phyloP scores from a whole-genome alignment of 495 filamentous ascomycete genomes.

The Penicillium canescens region DNA sequence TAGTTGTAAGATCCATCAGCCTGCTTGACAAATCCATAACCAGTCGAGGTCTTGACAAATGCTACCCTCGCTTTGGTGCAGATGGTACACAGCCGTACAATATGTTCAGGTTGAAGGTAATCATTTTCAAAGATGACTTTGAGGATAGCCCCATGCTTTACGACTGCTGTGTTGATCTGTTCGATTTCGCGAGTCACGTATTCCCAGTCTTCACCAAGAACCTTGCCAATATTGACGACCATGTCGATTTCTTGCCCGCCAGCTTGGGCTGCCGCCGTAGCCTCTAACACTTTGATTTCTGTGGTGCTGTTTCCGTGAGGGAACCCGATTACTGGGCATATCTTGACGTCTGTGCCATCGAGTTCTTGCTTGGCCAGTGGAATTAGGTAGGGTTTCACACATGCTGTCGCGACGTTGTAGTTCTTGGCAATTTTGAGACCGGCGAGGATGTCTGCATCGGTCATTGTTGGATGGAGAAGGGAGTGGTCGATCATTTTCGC shows the following conservation, averaged over 20 bases:
- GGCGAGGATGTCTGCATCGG: conserved; percentile 49
- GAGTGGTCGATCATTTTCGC: conserved; percentile 63
- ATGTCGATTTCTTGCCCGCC: conserved; percentile 59
- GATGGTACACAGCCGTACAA: conserved; percentile 50
- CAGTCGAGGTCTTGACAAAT: conserved; percentile 59
- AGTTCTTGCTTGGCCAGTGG: conserved; percentile 47
- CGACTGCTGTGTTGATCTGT: conserved; percentile 48
- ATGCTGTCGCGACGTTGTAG: conserved; percentile 54
- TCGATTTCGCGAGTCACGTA: conserved; percentile 53
- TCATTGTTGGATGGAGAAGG: conserved; percentile 60
- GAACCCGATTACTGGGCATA: conserved; percentile 60
- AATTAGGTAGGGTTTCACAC: conserved; percentile 56
- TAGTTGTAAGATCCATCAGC: conserved; percentile 50
- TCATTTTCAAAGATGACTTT: conserved; percentile 64
- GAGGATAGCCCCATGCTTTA: conserved; percentile 38
- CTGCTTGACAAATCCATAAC: conserved; percentile 59
- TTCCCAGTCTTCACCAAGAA: conserved; percentile 54
- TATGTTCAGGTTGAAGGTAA: conserved; percentile 47
- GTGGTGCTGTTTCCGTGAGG: conserved; percentile 59
- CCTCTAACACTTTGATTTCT: conserved; percentile 53
- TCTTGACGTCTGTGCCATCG: conserved; percentile 43
- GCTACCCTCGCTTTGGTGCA: conserved; percentile 49
- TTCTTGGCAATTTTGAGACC: conserved; percentile 49
- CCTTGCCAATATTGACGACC: conserved; percentile 60
- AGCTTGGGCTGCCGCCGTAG: conserved; percentile 42